phyloP scores from a whole-genome alignment of 2,329 filamentous ascomycete species.

The Aspergillus sergii region DNA sequence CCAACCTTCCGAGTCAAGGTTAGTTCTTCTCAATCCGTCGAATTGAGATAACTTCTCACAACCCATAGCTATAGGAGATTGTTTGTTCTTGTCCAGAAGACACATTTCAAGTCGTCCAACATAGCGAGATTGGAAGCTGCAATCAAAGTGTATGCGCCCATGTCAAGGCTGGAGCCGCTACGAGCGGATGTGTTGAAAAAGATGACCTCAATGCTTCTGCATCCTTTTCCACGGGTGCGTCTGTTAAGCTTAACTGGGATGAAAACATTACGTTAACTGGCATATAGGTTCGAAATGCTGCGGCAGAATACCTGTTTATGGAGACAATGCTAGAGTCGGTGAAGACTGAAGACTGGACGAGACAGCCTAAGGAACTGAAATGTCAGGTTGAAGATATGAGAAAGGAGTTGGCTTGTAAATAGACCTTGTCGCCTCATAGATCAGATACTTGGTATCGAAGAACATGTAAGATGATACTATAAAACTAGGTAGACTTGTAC shows the following conservation, averaged over 20 bases:
- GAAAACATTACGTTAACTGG: constrained; percentile 3
- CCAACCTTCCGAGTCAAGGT: constrained; percentile 49
- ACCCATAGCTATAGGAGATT: constrained; percentile 57
- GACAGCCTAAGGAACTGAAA: constrained; percentile 37
- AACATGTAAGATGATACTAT: background rate
- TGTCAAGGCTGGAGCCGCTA: constrained; percentile 59
- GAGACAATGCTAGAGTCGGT: constrained; percentile 33
- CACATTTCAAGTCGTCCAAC: constrained; percentile 80
- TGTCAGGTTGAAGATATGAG: constrained; percentile 34
- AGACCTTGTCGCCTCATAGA: background rate
- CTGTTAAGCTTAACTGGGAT: background rate
- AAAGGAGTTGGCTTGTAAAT: constrained; percentile 18
- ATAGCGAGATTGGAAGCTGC: constrained; percentile 80
- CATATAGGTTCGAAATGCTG: constrained; percentile 36
- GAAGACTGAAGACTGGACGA: constrained; percentile 41
- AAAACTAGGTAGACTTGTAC: background rate
- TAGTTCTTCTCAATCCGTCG: constrained; percentile 11
- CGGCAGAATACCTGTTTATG: constrained; percentile 41
- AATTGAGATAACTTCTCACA: constrained; percentile 10
- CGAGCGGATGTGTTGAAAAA: constrained; percentile 65
- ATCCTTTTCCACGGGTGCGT: constrained; percentile 79
- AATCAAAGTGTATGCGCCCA: constrained; percentile 74
- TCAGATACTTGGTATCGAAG: background rate
- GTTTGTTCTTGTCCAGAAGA: constrained; percentile 72
- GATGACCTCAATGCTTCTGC: constrained; percentile 71